Percentiles rank a stretch among this genome's conserved stretches.
Conservation (phyloP, 2,329 filamentous ascomycete genomes). For the Nigrograna mackinnonii region DNA sequence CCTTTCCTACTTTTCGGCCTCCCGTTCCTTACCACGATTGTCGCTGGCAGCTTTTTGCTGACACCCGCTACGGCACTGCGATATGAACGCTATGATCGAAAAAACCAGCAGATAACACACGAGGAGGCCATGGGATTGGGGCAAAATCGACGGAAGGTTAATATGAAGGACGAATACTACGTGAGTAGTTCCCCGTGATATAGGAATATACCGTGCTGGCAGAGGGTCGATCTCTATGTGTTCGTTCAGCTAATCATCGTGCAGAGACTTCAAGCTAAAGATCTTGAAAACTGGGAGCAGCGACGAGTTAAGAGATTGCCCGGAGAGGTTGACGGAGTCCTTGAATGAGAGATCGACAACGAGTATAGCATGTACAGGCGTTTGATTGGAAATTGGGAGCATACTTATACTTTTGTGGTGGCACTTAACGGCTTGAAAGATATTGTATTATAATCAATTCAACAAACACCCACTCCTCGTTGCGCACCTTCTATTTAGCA, state of each 20-base stretch:
- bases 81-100: conserved; percentile 91
- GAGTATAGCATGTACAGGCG: no score
- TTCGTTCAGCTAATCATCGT: conserved; percentile 14
- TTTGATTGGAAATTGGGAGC: neutral
- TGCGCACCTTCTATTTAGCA: no score
- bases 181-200: conserved; percentile 55
- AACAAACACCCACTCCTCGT: no score
- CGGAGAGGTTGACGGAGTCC: conserved; percentile 84
- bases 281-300: conserved; percentile 96
- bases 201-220: no score
- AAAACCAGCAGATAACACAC: conserved; percentile 80
- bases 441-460: no score
- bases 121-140: conserved; percentile 87
- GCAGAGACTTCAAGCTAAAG: conserved; percentile 81
- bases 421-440: no score
- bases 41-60: conserved; percentile 90
- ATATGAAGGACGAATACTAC: conserved; percentile 86
- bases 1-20: conserved; percentile 94
- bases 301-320: conserved; percentile 87
- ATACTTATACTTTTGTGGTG: neutral
- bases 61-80: conserved; percentile 92
- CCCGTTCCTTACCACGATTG: conserved; percentile 87
- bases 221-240: no score
- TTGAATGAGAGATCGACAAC: conserved; percentile 54
- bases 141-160: conserved; percentile 70